These are phyloP conservation scores for Hypoxylon cercidicola DNA, from an alignment of 495 filamentous ascomycete genomes.

Conservation along the genomic window DNA sequence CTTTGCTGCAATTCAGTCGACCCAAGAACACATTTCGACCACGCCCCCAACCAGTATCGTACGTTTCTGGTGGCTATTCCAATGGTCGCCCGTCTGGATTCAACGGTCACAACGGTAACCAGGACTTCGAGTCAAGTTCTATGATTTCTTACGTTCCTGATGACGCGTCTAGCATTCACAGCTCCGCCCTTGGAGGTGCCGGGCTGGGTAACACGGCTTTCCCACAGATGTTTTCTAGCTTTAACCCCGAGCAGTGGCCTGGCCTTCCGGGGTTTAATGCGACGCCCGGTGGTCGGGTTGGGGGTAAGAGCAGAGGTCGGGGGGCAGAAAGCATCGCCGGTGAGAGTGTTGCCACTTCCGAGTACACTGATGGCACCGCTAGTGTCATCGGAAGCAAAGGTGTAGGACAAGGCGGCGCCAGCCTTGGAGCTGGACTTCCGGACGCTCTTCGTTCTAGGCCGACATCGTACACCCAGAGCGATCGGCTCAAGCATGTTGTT, in stretches of 20 bases:
- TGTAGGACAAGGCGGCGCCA: constrained; percentile 77
- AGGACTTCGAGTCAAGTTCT: constrained; percentile 88
- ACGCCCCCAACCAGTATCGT: constrained; percentile 62
- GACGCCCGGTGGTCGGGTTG: constrained; percentile 63
- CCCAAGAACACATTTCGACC: constrained; percentile 93
- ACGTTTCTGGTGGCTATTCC: constrained; percentile 79
- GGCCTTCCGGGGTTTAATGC: constrained; percentile 74
- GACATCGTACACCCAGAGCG: constrained; percentile 60
- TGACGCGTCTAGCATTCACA: constrained; percentile 95
- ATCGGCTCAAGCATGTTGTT: constrained; percentile 88
- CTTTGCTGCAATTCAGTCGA: constrained; percentile 91
- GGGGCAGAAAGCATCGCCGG: constrained; percentile 83
- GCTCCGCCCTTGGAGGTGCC: constrained; percentile 86
- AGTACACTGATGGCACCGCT: constrained; percentile 81
- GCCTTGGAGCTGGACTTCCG: constrained; percentile 79
- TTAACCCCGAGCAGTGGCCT: constrained; percentile 88
- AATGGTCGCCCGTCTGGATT: constrained; percentile 55
- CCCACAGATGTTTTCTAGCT: constrained; percentile 95
- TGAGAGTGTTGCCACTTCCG: constrained; percentile 88
- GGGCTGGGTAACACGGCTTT: constrained; percentile 79
- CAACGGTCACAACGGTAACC: constrained; percentile 60
- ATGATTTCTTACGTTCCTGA: constrained; percentile 95
- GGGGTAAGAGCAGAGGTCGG: constrained; percentile 66
- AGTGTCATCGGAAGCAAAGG: constrained; percentile 78
- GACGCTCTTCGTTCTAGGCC: constrained; percentile 65